Conservation (phyloP, 1,284 basidiomycete genomes). For the Heimioporus retisporus region DNA sequence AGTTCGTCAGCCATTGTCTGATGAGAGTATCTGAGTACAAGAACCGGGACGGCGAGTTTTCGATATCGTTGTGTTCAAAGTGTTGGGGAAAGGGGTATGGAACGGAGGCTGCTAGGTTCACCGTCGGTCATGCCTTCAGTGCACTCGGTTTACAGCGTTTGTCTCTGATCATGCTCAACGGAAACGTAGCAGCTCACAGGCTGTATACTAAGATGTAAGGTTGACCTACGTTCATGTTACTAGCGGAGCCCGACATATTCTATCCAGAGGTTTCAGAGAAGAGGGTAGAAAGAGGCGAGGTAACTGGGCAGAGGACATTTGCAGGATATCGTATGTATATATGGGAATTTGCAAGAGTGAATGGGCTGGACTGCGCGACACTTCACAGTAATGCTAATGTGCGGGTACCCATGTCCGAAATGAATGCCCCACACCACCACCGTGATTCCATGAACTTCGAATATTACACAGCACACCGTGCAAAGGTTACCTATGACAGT, state of each 20-base stretch:
- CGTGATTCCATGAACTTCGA: background rate
- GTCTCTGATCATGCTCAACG: constrained; percentile 24
- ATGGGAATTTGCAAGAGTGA: constrained; percentile 25
- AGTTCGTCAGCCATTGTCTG: constrained; percentile 19
- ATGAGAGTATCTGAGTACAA: constrained; percentile 20
- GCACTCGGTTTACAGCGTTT: constrained; percentile 25
- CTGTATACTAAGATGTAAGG: constrained; percentile 29
- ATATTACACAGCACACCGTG: background rate
- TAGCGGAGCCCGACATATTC: background rate
- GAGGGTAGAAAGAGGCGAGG: constrained; percentile 28
- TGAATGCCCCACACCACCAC: no score
- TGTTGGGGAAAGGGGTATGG: constrained; percentile 22
- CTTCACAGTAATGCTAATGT: background rate
- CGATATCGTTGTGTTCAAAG: constrained; percentile 13
- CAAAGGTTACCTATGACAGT: background rate
- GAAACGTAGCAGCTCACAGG: constrained; percentile 22
- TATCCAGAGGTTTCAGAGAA: constrained; percentile 24
- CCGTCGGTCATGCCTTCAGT: constrained; percentile 25
- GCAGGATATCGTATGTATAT: constrained; percentile 30
- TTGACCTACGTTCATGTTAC: background rate
- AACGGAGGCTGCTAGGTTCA: constrained; percentile 23
- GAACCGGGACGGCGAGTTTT: constrained; percentile 29
- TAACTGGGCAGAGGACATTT: constrained; percentile 23
- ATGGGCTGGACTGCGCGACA: constrained; percentile 8
- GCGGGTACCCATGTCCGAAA: background rate